phyloP scores from a whole-genome alignment of 306 rosid species.

The Cucurbita ficifolia region DNA sequence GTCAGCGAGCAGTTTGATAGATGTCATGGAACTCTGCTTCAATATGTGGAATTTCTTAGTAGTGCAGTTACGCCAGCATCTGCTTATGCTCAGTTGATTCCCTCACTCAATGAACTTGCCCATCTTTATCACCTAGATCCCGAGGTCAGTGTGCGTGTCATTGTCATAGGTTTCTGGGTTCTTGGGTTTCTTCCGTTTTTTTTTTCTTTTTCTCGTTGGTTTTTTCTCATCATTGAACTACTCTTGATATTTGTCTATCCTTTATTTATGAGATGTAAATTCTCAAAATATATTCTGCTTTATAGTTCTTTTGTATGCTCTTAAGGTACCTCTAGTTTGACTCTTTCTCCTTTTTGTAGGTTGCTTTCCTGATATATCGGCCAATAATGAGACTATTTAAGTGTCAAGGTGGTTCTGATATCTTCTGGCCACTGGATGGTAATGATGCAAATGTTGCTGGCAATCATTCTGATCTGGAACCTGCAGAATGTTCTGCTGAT shows the following conservation, averaged over 20 bases:
- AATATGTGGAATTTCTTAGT: constrained; percentile 80
- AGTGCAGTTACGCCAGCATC: constrained; percentile 74
- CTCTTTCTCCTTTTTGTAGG: constrained; percentile 28
- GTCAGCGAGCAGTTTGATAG: constrained; percentile 94
- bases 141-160: constrained; percentile 38
- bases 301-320: neutral
- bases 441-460: constrained; percentile 27
- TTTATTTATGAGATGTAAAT: neutral
- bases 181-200: neutral
- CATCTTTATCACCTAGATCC: constrained; percentile 90
- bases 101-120: constrained; percentile 70
- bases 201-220: neutral
- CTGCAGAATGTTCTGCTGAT: constrained; percentile 27
- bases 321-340: neutral
- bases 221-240: neutral
- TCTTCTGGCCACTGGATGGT: constrained; percentile 81
- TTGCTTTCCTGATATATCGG: constrained; percentile 91
- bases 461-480: constrained; percentile 42
- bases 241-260: neutral
- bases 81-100: constrained; percentile 66
- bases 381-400: constrained; percentile 90
- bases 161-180: neutral
- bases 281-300: neutral
- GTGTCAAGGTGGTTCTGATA: constrained; percentile 41
- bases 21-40: constrained; percentile 92